These are phyloP conservation scores for Aegilops sharonensis DNA, from an alignment of 176 grass and related monocot species.

Conservation along the genomic window DNA sequence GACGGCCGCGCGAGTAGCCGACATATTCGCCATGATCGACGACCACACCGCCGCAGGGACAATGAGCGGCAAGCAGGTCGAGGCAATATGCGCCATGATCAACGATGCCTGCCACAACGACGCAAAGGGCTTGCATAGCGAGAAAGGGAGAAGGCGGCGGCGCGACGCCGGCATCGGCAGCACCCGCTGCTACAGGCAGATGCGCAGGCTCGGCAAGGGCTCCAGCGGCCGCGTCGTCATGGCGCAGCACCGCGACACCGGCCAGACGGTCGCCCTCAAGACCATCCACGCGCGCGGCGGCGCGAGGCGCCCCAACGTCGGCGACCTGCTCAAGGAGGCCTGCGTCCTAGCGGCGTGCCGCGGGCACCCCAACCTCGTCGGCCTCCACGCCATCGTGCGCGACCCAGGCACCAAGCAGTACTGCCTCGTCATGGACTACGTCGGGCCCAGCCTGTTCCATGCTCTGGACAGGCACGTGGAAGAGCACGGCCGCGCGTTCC, in stretches of 20 bases:
- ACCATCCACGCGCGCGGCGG: not conserved
- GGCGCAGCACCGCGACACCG: constrained; percentile 25
- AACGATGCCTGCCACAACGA: not conserved
- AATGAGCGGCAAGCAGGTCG: not conserved
- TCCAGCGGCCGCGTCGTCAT: constrained; percentile 18
- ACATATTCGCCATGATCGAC: not conserved
- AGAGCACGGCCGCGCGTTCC: not conserved
- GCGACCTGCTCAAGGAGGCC: not conserved
- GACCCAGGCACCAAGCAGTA: not conserved
- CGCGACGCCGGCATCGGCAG: constrained; percentile 3
- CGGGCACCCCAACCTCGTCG: constrained; percentile 24
- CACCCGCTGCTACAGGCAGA: constrained; percentile 19
- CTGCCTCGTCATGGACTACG: constrained; percentile 36
- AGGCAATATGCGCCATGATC: constrained; percentile 30
- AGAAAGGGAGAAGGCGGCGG: not conserved
- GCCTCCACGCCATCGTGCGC: constrained; percentile 17
- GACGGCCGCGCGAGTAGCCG: not conserved
- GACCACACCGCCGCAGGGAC: not conserved
- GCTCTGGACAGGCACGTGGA: not conserved
- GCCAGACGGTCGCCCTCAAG: constrained; percentile 32
- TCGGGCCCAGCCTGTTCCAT: constrained; percentile 16
- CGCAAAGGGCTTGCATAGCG: not conserved
- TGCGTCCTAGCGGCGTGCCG: constrained; percentile 1
- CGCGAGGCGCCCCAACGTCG: not conserved
- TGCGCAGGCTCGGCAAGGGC: not conserved